A percentile compares a stretch with the other conserved stretches of the same genome.
Evolutionary conservation across 2,329 filamentous ascomycete species (phyloP).

Genomic region (Rutstroemia sp.): DNA sequence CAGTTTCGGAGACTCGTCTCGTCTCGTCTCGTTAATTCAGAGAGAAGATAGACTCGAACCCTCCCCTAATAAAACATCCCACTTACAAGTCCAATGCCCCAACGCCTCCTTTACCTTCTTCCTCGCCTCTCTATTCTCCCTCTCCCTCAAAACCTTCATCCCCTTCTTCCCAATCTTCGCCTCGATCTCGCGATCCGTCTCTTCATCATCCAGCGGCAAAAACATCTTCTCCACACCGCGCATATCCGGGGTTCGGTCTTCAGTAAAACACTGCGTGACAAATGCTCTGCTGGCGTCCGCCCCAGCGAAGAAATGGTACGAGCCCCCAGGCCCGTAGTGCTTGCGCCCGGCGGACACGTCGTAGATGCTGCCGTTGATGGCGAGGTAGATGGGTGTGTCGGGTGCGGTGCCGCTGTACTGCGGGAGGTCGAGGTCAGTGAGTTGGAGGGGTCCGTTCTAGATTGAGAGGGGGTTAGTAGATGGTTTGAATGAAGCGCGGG

Average conservation of each 20-base stretch:
- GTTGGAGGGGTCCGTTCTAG: slow-evolving; percentile 51
- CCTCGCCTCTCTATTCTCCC: slow-evolving; percentile 59
- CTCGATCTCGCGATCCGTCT: slow-evolving; percentile 43
- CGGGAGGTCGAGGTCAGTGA: slow-evolving; percentile 69
- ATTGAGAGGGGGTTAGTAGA: not conserved
- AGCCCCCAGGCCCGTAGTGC: slow-evolving; percentile 76
- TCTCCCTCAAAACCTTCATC: slow-evolving; percentile 44
- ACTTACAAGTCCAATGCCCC: slow-evolving; percentile 53
- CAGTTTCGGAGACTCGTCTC: slow-evolving; percentile 46
- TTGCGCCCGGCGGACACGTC: slow-evolving; percentile 64
- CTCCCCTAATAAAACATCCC: not conserved
- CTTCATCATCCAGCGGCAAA: slow-evolving; percentile 54
- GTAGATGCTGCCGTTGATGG: slow-evolving; percentile 81
- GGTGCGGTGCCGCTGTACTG: slow-evolving; percentile 71
- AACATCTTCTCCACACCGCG: slow-evolving; percentile 84
- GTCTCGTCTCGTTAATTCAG: slow-evolving; percentile 7
- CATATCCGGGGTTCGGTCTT: slow-evolving; percentile 74
- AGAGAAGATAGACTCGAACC: no score
- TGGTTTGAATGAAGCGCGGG: no score
- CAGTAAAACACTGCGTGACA: slow-evolving; percentile 82
- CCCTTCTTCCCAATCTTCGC: slow-evolving; percentile 39
- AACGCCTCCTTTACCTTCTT: slow-evolving; percentile 60
- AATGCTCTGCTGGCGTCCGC: slow-evolving; percentile 81
- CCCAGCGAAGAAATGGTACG: slow-evolving; percentile 82
- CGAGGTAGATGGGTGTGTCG: slow-evolving; percentile 75